A percentile compares a stretch with the other conserved stretches of the same genome.
Conservation (phyloP, 2,329 filamentous ascomycete genomes). For the Microdochium nivale region DNA sequence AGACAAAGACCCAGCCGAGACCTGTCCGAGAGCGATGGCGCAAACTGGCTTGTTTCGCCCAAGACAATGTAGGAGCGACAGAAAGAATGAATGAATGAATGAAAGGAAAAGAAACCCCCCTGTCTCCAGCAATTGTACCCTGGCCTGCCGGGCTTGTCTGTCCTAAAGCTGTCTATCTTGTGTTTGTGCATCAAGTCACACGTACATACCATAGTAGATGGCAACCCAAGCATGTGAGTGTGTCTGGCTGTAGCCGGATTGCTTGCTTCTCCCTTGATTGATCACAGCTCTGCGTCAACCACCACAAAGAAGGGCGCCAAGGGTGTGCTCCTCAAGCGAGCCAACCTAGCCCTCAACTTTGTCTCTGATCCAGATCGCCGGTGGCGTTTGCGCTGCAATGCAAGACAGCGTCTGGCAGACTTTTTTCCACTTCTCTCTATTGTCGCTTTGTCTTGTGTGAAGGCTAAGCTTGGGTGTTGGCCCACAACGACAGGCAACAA, state of each 20-base stretch:
- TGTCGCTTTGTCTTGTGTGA: too few relatives aligned
- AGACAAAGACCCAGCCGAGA: neutral
- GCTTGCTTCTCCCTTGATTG: neutral
- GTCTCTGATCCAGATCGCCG: neutral
- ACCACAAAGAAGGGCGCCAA: too few relatives aligned
- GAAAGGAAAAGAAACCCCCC: too few relatives aligned
- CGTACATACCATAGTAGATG: too few relatives aligned
- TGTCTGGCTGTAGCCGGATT: neutral
- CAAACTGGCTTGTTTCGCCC: neutral
- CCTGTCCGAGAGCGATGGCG: too few relatives aligned
- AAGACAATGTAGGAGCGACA: neutral
- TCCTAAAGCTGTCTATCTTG: neutral
- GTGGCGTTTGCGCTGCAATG: neutral
- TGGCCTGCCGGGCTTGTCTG: too few relatives aligned
- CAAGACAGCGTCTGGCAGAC: neutral
- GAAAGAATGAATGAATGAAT: too few relatives aligned
- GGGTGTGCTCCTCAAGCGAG: neutral
- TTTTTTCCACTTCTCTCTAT: neutral
- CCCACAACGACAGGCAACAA: too few relatives aligned
- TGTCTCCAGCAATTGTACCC: too few relatives aligned
- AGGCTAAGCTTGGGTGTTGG: too few relatives aligned
- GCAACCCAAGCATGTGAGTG: neutral
- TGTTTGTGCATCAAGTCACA: too few relatives aligned
- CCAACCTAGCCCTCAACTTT: too few relatives aligned
- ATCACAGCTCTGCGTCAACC: neutral